Percentiles rank a stretch among this genome's conserved stretches.
Evolutionary conservation across 2,329 filamentous ascomycete species (phyloP).

Genomic region (Colletotrichum musicola): DNA sequence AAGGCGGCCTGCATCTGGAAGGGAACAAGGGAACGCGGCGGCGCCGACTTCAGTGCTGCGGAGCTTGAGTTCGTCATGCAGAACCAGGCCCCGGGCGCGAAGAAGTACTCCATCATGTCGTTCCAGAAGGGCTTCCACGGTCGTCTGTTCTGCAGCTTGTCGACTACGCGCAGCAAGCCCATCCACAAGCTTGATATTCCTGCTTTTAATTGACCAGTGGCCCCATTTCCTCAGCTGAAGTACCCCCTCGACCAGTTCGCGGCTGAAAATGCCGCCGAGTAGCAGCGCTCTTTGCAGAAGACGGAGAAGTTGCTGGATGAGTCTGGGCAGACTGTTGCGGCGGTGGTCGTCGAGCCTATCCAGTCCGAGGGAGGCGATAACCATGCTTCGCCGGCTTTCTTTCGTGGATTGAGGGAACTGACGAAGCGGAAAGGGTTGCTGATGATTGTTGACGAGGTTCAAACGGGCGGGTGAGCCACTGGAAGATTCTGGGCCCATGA

Average conservation of each 20-base stretch:
- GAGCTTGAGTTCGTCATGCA: constrained; percentile 83
- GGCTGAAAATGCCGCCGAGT: constrained; percentile 84
- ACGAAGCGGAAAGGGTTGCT: constrained; percentile 83
- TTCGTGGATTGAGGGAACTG: constrained; percentile 83
- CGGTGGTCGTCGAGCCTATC: constrained; percentile 88
- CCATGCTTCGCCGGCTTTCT: constrained; percentile 89
- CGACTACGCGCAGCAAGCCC: constrained; percentile 90
- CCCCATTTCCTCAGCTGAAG: constrained; percentile 85
- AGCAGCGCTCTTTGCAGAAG: constrained; percentile 84
- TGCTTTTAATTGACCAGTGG: constrained; percentile 95
- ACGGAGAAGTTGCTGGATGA: constrained; percentile 84
- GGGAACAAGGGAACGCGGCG: constrained; percentile 84
- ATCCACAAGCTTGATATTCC: constrained; percentile 97
- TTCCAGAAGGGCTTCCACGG: constrained; percentile 93
- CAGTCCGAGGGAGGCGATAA: constrained; percentile 96
- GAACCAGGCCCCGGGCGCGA: constrained; percentile 84
- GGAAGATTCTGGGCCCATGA: constrained; percentile 98
- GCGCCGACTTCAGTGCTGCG: constrained; percentile 83
- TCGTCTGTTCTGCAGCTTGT: constrained; percentile 87
- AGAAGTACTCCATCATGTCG: constrained; percentile 84
- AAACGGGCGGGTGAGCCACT: constrained; percentile 92
- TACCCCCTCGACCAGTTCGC: constrained; percentile 87
- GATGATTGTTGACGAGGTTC: constrained; percentile 93
- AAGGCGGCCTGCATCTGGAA: constrained; percentile 97
- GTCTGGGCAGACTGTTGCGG: constrained; percentile 83